Conservation (phyloP, 2,329 filamentous ascomycete genomes). For the Pyrenophora graminea region DNA sequence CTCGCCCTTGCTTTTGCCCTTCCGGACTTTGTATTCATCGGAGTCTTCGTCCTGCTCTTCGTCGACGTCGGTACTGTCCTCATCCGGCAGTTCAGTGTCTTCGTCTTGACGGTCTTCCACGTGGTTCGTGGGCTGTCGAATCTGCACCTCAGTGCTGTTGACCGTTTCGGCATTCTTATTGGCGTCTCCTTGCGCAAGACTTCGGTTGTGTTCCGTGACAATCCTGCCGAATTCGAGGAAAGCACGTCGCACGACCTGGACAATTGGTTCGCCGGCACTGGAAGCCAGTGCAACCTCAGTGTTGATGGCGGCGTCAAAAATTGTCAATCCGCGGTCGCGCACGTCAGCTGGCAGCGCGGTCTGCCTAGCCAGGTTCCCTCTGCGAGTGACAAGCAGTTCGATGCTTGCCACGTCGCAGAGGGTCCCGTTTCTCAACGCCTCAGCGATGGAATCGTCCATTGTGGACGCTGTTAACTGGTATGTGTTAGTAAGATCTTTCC, state of each 20-base stretch:
- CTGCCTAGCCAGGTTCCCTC: background rate
- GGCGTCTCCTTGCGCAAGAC: background rate
- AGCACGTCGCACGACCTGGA: background rate
- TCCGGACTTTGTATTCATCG: background rate
- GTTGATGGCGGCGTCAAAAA: conserved; percentile 3
- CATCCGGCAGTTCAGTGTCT: too few relatives aligned
- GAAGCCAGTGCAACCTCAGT: background rate
- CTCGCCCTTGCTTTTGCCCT: too few relatives aligned
- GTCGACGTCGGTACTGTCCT: background rate
- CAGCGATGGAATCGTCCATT: background rate
- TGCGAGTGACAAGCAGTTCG: background rate
- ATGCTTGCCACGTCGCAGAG: background rate
- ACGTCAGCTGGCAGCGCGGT: background rate
- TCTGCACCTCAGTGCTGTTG: too few relatives aligned
- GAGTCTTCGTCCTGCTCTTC: background rate
- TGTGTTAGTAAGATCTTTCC: too few relatives aligned
- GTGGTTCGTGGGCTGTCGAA: too few relatives aligned
- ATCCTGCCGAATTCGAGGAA: background rate
- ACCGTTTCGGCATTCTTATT: background rate
- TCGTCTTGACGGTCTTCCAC: too few relatives aligned
- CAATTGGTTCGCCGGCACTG: background rate
- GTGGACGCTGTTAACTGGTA: too few relatives aligned
- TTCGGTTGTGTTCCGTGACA: background rate
- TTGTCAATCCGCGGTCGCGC: background rate
- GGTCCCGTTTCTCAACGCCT: background rate